Percentiles rank a stretch among this genome's conserved stretches.
Conservation (phyloP, 2,329 filamentous ascomycete species). For the Fusarium continuum region DNA sequence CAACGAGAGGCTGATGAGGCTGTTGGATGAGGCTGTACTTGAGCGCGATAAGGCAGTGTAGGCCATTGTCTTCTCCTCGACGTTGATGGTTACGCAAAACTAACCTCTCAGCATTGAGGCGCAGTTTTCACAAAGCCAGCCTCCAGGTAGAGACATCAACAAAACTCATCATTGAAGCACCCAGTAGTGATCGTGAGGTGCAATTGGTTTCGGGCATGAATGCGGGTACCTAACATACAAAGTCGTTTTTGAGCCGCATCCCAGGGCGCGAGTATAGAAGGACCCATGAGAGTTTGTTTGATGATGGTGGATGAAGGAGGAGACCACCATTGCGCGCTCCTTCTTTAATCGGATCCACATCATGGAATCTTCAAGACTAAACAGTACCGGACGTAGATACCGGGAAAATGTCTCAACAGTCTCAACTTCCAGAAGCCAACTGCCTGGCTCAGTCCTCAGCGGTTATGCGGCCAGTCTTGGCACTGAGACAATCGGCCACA, state of each 20-base stretch:
- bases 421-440: not conserved
- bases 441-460: not conserved
- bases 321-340: not conserved
- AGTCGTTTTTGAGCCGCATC: conserved; percentile 22
- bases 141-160: not conserved
- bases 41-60: not conserved
- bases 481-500: not conserved
- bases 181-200: not conserved
- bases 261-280: conserved; percentile 17
- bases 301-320: not conserved
- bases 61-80: not conserved
- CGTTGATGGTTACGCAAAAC: not conserved
- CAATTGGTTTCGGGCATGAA: conserved; percentile 7
- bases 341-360: not conserved
- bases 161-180: not conserved
- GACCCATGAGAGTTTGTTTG: not conserved
- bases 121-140: not conserved
- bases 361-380: conserved; percentile 2
- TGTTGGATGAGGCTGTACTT: not conserved
- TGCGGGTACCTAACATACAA: conserved; percentile 9
- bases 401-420: not conserved
- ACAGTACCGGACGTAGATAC: not conserved
- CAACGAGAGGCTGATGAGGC: not conserved
- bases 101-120: not conserved
- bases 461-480: not conserved